Evolutionary conservation across 2,329 filamentous ascomycete species (phyloP).

Genomic region (Colletotrichum truncatum): DNA sequence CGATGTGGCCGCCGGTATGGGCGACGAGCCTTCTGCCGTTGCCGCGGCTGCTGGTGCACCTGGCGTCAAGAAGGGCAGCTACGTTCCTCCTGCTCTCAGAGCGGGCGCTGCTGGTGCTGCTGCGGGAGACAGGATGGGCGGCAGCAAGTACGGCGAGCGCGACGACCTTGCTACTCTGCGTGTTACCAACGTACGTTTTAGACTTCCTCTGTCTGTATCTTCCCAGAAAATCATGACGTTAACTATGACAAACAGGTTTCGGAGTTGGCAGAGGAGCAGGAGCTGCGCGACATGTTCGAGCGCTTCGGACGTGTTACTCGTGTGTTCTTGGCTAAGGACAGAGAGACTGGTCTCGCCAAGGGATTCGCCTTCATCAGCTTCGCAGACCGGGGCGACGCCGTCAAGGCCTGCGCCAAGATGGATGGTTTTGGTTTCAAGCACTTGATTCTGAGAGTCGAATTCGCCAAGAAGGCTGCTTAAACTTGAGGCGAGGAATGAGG

Average conservation of each 20-base stretch:
- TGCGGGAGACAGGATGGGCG: constrained; percentile 84
- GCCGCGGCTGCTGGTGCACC: constrained; percentile 68
- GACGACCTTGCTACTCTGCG: constrained; percentile 96
- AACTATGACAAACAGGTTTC: constrained; percentile 71
- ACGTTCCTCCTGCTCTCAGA: constrained; percentile 93
- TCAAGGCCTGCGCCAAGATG: constrained; percentile 95
- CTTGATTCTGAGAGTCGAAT: constrained; percentile 87
- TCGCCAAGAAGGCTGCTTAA: constrained; percentile 77
- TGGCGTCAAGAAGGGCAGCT: constrained; percentile 79
- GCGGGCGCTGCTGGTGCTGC: constrained; percentile 68
- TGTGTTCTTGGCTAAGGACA: constrained; percentile 97
- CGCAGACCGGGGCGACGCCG: constrained; percentile 87
- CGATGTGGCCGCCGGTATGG: constrained; percentile 65
- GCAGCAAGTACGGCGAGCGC: constrained; percentile 85
- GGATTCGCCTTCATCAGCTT: constrained; percentile 99
- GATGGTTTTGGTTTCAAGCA: constrained; percentile 94
- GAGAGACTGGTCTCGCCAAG: constrained; percentile 95
- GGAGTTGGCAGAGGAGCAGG: constrained; percentile 95
- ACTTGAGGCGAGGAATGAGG: not conserved
- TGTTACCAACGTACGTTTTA: constrained; percentile 88
- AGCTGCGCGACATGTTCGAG: constrained; percentile 98
- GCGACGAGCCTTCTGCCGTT: constrained; percentile 55
- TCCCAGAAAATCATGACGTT: constrained; percentile 32
- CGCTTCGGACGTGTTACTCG: constrained; percentile 95
- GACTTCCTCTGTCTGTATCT: not conserved